Conservation (phyloP, 2,329 filamentous ascomycete genomes). For the Sporothrix pseudoabietina region DNA sequence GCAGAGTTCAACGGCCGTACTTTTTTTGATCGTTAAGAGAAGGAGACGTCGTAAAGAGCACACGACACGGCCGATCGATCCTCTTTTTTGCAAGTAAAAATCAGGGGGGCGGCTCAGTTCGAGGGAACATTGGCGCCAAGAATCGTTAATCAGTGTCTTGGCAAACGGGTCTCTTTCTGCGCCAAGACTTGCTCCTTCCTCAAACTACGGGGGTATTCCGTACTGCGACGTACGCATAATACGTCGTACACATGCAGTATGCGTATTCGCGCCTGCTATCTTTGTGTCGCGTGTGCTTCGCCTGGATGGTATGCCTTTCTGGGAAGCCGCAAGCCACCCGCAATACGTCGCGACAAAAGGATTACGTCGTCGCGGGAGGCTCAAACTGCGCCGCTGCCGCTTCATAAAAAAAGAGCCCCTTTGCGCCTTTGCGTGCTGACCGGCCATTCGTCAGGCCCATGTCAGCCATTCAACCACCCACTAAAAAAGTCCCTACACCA, state of each 20-base stretch:
- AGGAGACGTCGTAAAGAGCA: not conserved
- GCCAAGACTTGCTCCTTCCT: constrained; percentile 1
- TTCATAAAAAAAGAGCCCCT: not conserved
- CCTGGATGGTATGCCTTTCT: not conserved
- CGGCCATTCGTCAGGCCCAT: not conserved
- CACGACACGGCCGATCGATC: constrained; percentile 22
- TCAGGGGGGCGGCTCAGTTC: not conserved
- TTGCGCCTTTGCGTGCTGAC: not conserved
- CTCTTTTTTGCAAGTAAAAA: not conserved
- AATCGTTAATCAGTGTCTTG: not conserved
- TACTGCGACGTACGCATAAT: too few species aligned
- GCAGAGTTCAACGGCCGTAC: not conserved
- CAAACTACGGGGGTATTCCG: too few species aligned
- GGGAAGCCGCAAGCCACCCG: constrained; percentile 6
- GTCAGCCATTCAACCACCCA: not conserved
- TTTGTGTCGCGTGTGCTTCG: not conserved
- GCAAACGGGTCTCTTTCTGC: not conserved
- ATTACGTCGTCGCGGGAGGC: constrained; percentile 14
- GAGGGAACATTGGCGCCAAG: constrained; percentile 11
- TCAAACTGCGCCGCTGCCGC: constrained; percentile 21
- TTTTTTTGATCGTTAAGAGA: not conserved
- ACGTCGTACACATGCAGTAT: too few species aligned
- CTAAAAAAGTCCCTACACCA: not conserved
- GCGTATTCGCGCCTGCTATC: not conserved
- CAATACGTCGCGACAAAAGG: not conserved